phyloP scores from a whole-genome alignment of 139 green algal species.

The Edaphochlamys debaryana region DNA sequence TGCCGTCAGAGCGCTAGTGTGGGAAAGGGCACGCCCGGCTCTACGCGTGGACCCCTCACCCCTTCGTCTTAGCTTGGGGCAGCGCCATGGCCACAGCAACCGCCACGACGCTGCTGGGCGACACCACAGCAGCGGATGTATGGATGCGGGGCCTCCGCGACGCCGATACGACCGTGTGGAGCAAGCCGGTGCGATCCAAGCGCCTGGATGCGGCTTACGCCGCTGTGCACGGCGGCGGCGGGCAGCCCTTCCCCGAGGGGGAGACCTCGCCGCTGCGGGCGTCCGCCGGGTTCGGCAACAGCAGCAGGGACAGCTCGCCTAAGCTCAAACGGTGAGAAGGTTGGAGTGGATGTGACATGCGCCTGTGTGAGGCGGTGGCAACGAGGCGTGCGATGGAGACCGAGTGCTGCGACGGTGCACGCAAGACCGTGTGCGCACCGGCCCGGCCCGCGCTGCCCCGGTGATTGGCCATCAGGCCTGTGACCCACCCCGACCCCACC shows the following conservation, averaged over 20 bases:
- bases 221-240: constrained; percentile 12
- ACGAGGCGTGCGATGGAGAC: background rate
- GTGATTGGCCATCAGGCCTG: background rate
- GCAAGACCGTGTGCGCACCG: no score
- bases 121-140: no score
- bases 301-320: constrained; percentile 22
- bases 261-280: background rate
- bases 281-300: background rate
- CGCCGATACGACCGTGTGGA: constrained; percentile 1
- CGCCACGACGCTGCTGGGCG: no score
- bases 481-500: no score
- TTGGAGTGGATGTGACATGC: background rate
- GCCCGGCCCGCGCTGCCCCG: no score
- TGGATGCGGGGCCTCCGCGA: constrained; percentile 23
- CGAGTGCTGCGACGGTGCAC: no score
- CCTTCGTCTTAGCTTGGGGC: no score
- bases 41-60: no score
- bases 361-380: background rate
- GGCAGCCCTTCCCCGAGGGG: constrained; percentile 13
- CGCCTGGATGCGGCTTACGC: constrained; percentile 9
- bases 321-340: constrained; percentile 13
- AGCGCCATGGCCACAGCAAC: no score
- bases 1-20: no score
- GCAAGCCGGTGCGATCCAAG: background rate
- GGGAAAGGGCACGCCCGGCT: no score